Evolutionary conservation across 2,329 filamentous ascomycete species (phyloP), one percentile per base, ranked within the genome.

Genomic region (Malbranchea cinnamomea): DNA sequence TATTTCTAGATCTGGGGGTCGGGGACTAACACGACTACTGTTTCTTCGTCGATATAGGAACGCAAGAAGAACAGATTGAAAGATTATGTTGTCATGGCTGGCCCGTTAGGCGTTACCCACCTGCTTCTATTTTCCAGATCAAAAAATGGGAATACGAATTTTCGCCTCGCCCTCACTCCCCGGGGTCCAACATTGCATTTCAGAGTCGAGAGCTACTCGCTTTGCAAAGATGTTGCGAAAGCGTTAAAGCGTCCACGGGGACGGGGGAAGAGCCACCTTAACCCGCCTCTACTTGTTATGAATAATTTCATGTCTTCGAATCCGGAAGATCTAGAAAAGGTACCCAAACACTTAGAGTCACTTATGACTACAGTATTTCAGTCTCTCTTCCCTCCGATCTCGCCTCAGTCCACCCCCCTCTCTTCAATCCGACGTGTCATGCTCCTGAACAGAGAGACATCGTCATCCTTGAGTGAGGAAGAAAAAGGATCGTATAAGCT

Each of bases 41-140:
- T 24, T 20, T 26, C 17, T 26, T 8, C 6, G 17, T 26, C 39
- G 10, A 30, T 10, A 31, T 33, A 66, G 61, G 87, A 95, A 62
- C 70, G 89, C 41, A 75, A 79, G 57, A 78, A 74, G 22, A 95
- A 98, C 60, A 76, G 77, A 48, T 60, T 95, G 41, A 74, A 79
- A 49, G 89, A 98, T 59, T 98, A 93, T 56, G 77, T 84, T 19
- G 79, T 82, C 38, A 98, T 98, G 89, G 80, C 82, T 35, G 89
- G 89, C 2, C 85, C 89, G 4, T 66, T 98, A 23, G 87, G 89
- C 24, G 84, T 98, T 31, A 82, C 82, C 9, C 89, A 98, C 56
- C 64, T 98, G 31, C 65, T 98, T 47, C 72, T 98, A 26, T 94
- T 98, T 58, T 94, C 85, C 11, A 74, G 84, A 42, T 93, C 84